phyloP scores from a whole-genome alignment of 495 filamentous ascomycete genomes.

The Bombardia bombarda region DNA sequence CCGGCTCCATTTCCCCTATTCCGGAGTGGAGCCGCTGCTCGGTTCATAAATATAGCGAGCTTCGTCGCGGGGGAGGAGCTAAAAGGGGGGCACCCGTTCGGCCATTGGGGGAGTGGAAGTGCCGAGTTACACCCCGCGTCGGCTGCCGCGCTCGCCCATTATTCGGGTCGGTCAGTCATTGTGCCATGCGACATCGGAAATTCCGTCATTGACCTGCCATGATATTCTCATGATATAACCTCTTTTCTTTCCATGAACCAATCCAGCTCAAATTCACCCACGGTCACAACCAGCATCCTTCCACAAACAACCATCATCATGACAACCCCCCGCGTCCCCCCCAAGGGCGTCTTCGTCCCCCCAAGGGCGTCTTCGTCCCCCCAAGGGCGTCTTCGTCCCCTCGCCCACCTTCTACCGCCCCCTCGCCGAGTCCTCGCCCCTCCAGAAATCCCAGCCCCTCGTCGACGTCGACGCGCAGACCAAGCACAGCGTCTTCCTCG shows the following conservation, averaged over 20 bases:
- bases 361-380: too few species aligned
- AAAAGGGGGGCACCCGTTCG: neutral
- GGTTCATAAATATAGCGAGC: constrained; percentile 3
- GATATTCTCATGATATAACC: too few species aligned
- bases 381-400: constrained; percentile 39
- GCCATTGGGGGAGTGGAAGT: neutral
- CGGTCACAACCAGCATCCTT: neutral
- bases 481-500: constrained; percentile 55
- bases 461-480: constrained; percentile 50
- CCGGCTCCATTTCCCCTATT: neutral
- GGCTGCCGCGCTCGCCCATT: neutral
- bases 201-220: neutral
- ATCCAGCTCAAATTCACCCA: too few species aligned
- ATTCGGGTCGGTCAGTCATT: neutral
- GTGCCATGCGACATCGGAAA: constrained; percentile 1
- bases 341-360: too few species aligned
- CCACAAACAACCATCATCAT: neutral
- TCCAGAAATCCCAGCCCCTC: neutral
- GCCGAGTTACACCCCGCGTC: neutral
- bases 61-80: neutral
- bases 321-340: constrained; percentile 14
- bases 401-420: constrained; percentile 36
- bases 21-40: neutral
- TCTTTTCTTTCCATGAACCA: too few species aligned
- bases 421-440: neutral